Percentiles rank a stretch among this genome's conserved stretches.
Conservation (phyloP, 176 grass and related monocot genomes). For the Carex littledalei region DNA sequence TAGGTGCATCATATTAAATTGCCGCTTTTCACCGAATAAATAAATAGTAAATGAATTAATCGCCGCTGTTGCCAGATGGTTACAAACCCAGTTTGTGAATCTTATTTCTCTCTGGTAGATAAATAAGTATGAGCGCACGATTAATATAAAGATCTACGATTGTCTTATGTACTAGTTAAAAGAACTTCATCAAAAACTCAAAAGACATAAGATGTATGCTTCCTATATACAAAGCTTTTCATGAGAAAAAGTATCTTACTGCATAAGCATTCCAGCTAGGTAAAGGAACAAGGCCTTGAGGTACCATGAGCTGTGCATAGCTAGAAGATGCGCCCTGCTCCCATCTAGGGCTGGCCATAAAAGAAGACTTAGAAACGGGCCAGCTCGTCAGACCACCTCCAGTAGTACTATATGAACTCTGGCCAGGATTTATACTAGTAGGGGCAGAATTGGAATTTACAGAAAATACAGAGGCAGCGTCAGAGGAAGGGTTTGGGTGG, state of each 20-base stretch:
- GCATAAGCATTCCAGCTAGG: conserved; percentile 82
- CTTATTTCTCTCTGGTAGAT: not conserved
- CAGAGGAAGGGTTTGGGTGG: conserved; percentile 80
- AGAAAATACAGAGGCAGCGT: conserved; percentile 84
- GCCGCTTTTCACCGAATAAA: not conserved
- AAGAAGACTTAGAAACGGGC: conserved; percentile 87
- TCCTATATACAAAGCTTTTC: not conserved
- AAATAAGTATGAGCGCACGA: not conserved
- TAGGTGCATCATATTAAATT: not conserved
- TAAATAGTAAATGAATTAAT: not conserved
- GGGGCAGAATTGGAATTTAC: conserved; percentile 60
- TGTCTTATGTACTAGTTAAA: not conserved
- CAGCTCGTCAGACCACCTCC: conserved; percentile 46
- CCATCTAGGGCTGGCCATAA: conserved; percentile 86
- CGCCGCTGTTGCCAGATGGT: not conserved
- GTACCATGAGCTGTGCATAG: conserved; percentile 82
- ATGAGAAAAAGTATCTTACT: conserved; percentile 18
- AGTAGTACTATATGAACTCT: conserved; percentile 60
- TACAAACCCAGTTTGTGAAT: not conserved
- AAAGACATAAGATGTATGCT: not conserved
- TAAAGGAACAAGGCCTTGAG: conserved; percentile 87
- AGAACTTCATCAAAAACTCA: not conserved
- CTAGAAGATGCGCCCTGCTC: conserved; percentile 68
- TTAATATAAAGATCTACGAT: not conserved
- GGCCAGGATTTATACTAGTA: conserved; percentile 35